phyloP scores from a whole-genome alignment of 1,139 yeast species.

The Pichia sp. region DNA sequence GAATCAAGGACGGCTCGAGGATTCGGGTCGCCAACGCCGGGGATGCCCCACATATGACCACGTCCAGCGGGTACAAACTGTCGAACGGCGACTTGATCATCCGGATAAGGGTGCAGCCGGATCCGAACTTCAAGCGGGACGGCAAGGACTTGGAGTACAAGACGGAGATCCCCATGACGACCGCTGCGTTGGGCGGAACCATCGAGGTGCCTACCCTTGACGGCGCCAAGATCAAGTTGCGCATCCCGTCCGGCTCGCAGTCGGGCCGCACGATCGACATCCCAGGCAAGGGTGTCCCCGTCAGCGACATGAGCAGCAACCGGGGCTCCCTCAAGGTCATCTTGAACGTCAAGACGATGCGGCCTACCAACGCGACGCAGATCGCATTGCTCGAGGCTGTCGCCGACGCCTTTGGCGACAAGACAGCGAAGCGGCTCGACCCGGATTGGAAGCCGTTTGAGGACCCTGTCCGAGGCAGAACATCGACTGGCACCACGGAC shows the following conservation, averaged over 20 bases:
- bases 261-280: slow-evolving; percentile 69
- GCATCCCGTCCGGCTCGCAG: slow-evolving; percentile 85
- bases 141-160: slow-evolving; percentile 61
- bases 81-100: slow-evolving; percentile 84
- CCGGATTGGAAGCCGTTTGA: slow-evolving; percentile 51
- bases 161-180: slow-evolving; percentile 80
- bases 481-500: neutral
- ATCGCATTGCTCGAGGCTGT: slow-evolving; percentile 89
- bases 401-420: slow-evolving; percentile 85
- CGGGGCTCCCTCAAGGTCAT: slow-evolving; percentile 82
- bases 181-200: slow-evolving; percentile 94
- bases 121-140: slow-evolving; percentile 61
- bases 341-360: slow-evolving; percentile 64
- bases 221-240: slow-evolving; percentile 60
- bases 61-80: slow-evolving; percentile 58
- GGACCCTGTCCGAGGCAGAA: slow-evolving; percentile 14
- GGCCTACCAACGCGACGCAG: slow-evolving; percentile 83
- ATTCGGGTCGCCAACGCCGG: slow-evolving; percentile 86
- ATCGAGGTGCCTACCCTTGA: slow-evolving; percentile 84
- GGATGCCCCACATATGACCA: slow-evolving; percentile 74
- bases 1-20: slow-evolving; percentile 81
- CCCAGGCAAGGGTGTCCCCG: slow-evolving; percentile 87
- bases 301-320: slow-evolving; percentile 42
- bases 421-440: slow-evolving; percentile 65
- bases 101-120: slow-evolving; percentile 71